These are phyloP conservation scores for Jacaranda mimosifolia DNA, from an alignment of 257 asterid genomes.

Conservation along the genomic window DNA sequence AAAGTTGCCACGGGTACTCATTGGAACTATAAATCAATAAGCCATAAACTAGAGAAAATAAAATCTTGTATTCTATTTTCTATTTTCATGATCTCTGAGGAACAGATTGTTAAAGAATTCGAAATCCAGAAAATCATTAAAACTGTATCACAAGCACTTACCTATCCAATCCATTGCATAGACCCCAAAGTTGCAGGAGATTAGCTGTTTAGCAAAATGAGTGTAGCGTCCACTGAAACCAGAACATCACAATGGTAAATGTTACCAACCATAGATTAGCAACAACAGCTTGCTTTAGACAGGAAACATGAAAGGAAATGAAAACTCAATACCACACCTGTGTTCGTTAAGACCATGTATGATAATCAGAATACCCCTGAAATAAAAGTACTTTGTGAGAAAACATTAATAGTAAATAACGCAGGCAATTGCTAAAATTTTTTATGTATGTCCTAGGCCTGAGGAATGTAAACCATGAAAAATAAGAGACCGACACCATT, in stretches of 20 bases:
- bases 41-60: neutral
- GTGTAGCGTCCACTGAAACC: constrained; percentile 88
- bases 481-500: constrained; percentile 38
- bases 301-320: constrained; percentile 14
- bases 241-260: constrained; percentile 27
- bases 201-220: constrained; percentile 82
- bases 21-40: neutral
- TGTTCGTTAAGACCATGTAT: constrained; percentile 98
- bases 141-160: constrained; percentile 37
- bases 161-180: constrained; percentile 99
- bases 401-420: constrained; percentile 11
- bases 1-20: neutral
- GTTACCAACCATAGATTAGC: constrained; percentile 28
- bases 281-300: constrained; percentile 17
- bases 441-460: neutral
- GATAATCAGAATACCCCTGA: constrained; percentile 92
- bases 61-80: neutral
- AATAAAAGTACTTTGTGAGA: constrained; percentile 38
- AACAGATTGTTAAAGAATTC: neutral
- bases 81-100: constrained; percentile 11
- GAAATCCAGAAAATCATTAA: constrained; percentile 8
- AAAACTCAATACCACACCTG: constrained; percentile 57
- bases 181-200: constrained; percentile 81
- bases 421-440: constrained; percentile 26
- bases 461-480: constrained; percentile 30